These are phyloP conservation scores for Lentinula sp. DNA, from an alignment of 768 basidiomycete genomes.

Conservation along the genomic window DNA sequence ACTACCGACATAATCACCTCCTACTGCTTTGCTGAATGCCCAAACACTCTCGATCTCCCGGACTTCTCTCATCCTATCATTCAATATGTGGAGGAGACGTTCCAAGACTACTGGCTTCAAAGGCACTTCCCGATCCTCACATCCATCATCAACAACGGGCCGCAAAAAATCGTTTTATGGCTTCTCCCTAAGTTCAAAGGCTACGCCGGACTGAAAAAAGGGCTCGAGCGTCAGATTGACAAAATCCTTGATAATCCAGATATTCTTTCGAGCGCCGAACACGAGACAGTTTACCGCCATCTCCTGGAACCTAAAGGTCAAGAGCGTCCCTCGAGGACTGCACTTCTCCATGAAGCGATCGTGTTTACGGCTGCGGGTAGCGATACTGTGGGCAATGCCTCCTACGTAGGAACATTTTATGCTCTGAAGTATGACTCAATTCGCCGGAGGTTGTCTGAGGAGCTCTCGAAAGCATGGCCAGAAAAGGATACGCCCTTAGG, in stretches of 20 bases:
- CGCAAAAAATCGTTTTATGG: not conserved
- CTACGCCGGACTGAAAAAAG: not conserved
- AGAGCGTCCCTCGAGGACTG: not conserved
- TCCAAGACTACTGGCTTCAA: not conserved
- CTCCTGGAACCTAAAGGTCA: constrained; percentile 1
- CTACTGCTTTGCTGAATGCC: constrained; percentile 13
- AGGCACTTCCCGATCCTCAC: constrained; percentile 1
- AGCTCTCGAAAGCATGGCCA: constrained; percentile 28
- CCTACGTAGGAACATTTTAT: constrained; percentile 20
- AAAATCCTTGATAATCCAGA: not conserved
- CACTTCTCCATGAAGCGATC: constrained; percentile 3
- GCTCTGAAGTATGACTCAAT: constrained; percentile 16
- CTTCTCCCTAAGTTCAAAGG: not conserved
- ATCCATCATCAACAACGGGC: not conserved
- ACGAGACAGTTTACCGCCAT: constrained; percentile 6
- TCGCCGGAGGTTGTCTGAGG: constrained; percentile 15
- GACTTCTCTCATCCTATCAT: constrained; percentile 10
- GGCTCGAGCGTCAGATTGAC: constrained; percentile 1
- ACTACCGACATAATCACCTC: constrained; percentile 13
- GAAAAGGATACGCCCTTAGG: constrained; percentile 17
- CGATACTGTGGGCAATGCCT: constrained; percentile 23
- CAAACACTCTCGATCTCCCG: constrained; percentile 7
- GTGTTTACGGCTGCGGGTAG: constrained; percentile 5
- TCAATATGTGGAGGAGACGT: not conserved
- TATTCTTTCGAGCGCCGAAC: not conserved